Conservation (phyloP, 2,329 filamentous ascomycete species). For the Alternaria incomplexa region DNA sequence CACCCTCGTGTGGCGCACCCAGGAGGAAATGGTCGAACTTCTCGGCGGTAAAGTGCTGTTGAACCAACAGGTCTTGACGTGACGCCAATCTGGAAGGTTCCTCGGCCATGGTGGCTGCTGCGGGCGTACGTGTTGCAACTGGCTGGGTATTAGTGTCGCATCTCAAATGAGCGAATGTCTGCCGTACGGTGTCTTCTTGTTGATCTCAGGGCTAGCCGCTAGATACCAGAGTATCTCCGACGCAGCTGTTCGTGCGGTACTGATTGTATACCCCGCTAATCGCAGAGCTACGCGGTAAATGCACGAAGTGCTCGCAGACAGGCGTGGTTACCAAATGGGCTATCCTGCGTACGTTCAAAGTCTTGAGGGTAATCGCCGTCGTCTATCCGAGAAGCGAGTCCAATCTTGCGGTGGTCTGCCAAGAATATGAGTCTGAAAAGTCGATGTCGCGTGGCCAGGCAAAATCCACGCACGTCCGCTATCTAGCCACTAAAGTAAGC, state of each 20-base stretch:
- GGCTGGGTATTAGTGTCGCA: neutral
- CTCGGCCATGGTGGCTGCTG: neutral
- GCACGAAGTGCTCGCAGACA: neutral
- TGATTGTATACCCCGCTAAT: neutral
- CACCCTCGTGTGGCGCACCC: neutral
- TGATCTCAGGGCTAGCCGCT: neutral
- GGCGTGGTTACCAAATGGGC: neutral
- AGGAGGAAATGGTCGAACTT: neutral
- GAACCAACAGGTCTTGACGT: neutral
- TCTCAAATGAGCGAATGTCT: neutral
- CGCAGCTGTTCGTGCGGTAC: neutral
- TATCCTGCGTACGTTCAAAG: neutral
- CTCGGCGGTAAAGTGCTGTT: neutral
- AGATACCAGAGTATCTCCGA: neutral
- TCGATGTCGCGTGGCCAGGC: neutral
- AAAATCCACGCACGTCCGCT: neutral
- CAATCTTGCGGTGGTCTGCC: neutral
- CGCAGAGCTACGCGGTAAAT: neutral
- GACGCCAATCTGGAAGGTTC: neutral
- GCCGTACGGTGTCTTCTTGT: neutral
- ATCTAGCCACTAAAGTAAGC: neutral
- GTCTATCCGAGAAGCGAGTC: neutral
- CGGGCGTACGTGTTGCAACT: neutral
- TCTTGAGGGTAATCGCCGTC: neutral
- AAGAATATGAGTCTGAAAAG: neutral